phyloP scores from a whole-genome alignment of 345 rosid genomes.

The Gossypium arboreum region DNA sequence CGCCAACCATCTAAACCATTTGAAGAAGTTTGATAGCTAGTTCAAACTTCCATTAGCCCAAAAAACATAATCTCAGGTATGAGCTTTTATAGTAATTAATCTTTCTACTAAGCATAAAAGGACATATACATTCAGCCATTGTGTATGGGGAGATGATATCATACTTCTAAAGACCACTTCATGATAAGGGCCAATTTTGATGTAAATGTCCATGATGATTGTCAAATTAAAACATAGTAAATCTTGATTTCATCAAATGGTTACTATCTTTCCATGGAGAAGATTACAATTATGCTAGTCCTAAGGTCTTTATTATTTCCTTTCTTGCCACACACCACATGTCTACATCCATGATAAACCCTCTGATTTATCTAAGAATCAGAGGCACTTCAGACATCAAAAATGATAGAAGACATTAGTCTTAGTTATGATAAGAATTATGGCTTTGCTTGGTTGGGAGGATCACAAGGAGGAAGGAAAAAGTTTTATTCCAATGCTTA shows the following conservation, averaged over 20 bases:
- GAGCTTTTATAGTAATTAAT: neutral
- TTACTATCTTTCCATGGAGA: neutral
- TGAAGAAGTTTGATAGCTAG: neutral
- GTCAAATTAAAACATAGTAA: neutral
- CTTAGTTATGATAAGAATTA: neutral
- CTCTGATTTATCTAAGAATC: neutral
- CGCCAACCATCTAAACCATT: neutral
- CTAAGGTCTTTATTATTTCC: neutral
- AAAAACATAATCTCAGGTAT: neutral
- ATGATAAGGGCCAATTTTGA: neutral
- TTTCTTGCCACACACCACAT: neutral
- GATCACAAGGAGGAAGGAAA: neutral
- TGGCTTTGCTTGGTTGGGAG: slow-evolving; percentile 14
- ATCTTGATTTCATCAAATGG: neutral
- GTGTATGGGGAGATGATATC: neutral
- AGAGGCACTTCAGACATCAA: neutral
- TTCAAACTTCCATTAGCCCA: neutral
- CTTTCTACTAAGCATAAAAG: slow-evolving; percentile 2
- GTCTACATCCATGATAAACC: neutral
- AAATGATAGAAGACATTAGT: slow-evolving; percentile 17
- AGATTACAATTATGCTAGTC: neutral
- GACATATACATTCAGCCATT: neutral
- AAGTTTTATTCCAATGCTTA: neutral
- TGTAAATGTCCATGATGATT: neutral
- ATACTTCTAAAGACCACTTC: neutral